These are phyloP conservation scores for Delphinella strobiligena DNA, from an alignment of 2,329 filamentous ascomycete species.

Conservation along the genomic window DNA sequence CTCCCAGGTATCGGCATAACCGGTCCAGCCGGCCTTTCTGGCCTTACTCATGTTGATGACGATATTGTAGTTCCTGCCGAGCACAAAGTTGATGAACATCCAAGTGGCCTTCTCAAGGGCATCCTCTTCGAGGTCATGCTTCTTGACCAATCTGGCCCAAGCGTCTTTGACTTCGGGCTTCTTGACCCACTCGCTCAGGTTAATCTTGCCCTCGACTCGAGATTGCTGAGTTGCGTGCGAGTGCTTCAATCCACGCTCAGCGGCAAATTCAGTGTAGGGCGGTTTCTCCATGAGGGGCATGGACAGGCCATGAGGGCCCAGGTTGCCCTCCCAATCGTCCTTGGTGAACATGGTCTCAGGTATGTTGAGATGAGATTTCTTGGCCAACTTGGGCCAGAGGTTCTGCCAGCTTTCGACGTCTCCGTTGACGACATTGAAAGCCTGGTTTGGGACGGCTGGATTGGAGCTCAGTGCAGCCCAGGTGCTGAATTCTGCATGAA, in stretches of 20 bases:
- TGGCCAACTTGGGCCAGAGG: conserved; percentile 29
- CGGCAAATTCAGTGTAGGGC: conserved; percentile 4
- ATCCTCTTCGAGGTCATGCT: conserved; percentile 20
- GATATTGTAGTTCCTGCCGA: conserved; percentile 30
- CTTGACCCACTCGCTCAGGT: conserved; percentile 30
- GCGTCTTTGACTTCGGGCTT: conserved; percentile 26
- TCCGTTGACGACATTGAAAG: conserved; percentile 32
- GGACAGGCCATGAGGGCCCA: conserved; percentile 3
- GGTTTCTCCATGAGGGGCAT: conserved; percentile 2
- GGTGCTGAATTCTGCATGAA: conserved; percentile 20
- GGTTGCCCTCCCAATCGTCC: conserved; percentile 1
- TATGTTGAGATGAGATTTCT: conserved; percentile 24
- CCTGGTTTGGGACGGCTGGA: conserved; percentile 25
- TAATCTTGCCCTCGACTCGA: conserved; percentile 24
- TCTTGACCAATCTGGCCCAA: conserved; percentile 25
- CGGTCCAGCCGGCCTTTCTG: conserved; percentile 32
- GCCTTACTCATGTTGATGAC: conserved; percentile 36
- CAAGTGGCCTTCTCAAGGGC: conserved; percentile 34
- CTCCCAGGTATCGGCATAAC: conserved; percentile 18
- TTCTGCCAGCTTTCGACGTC: conserved; percentile 31
- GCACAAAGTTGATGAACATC: conserved; percentile 30
- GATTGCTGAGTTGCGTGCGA: conserved; percentile 18
- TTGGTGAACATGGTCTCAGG: conserved; percentile 5
- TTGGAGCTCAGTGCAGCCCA: conserved; percentile 23
- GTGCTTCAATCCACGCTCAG: background rate